Evolutionary conservation across 2,329 filamentous ascomycete genomes (phyloP).

Genomic region (Thielaviopsis ethacetica): DNA sequence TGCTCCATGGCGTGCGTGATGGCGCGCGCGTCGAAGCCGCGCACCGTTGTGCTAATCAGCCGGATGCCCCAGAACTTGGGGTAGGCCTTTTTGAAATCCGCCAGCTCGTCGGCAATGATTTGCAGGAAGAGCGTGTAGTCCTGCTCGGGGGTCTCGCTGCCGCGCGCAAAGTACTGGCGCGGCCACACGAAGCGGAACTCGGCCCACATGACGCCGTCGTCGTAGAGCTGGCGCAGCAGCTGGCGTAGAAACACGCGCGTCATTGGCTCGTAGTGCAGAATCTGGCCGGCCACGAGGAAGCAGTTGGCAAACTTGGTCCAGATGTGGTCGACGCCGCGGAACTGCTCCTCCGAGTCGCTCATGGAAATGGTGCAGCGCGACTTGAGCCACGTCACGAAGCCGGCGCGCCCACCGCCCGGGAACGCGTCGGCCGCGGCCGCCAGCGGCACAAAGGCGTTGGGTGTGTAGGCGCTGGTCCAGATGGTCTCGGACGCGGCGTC

Average conservation of each 20-base stretch:
- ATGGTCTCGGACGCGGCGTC: constrained; percentile 25
- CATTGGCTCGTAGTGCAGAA: constrained; percentile 83
- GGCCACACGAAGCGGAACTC: constrained; percentile 67
- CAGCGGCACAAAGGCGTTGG: constrained; percentile 40
- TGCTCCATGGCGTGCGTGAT: constrained; percentile 73
- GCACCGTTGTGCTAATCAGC: constrained; percentile 69
- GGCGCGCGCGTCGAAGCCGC: constrained; percentile 43
- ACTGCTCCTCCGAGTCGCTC: constrained; percentile 60
- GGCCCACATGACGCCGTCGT: constrained; percentile 71
- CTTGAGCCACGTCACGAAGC: constrained; percentile 65
- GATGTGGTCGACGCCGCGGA: constrained; percentile 67
- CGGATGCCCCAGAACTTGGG: constrained; percentile 69
- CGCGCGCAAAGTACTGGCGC: constrained; percentile 50
- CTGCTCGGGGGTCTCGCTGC: constrained; percentile 46
- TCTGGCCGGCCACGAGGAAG: constrained; percentile 55
- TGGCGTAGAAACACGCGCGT: constrained; percentile 59
- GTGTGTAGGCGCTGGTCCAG: constrained; percentile 48
- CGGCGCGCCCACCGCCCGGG: constrained; percentile 51
- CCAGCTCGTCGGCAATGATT: constrained; percentile 61
- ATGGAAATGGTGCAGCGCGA: constrained; percentile 54
- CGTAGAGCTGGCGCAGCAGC: constrained; percentile 54
- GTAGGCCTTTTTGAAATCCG: constrained; percentile 53
- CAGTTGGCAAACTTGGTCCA: constrained; percentile 68
- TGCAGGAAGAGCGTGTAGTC: constrained; percentile 55
- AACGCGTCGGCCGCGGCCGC: constrained; percentile 54